Evolutionary conservation across 108 stramenopile species (phyloP).

Genomic region (Nannochloropsis granulata): DNA sequence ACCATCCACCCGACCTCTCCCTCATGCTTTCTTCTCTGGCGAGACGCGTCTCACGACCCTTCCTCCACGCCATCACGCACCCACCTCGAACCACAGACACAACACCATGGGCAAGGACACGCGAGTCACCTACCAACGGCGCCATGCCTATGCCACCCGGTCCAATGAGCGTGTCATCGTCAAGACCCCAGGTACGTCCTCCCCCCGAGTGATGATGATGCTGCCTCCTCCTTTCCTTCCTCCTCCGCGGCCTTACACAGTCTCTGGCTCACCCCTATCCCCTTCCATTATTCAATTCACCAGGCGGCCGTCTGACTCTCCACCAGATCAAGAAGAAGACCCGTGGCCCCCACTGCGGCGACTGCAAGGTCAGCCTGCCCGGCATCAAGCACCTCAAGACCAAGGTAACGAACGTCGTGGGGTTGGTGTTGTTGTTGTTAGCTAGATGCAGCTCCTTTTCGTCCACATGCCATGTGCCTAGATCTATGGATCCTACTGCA

Average conservation of each 20-base stretch:
- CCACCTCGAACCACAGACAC: not conserved
- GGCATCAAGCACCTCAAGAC: conserved; percentile 57
- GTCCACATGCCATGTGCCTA: not conserved
- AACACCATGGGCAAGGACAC: conserved; percentile 50
- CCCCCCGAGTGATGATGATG: not conserved
- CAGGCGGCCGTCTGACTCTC: conserved; percentile 59
- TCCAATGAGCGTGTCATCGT: conserved; percentile 54
- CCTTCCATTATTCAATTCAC: not conserved
- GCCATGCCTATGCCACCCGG: conserved; percentile 85
- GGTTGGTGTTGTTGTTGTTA: not conserved
- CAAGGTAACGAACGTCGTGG: not conserved
- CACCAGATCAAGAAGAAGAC: conserved; percentile 76
- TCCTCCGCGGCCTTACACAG: not conserved
- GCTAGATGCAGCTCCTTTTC: not conserved
- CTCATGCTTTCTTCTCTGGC: not conserved
- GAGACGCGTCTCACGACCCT: not conserved
- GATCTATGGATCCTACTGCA: too few relatives aligned
- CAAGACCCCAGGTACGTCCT: conserved; percentile 60
- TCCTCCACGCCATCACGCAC: not conserved
- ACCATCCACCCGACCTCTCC: not conserved
- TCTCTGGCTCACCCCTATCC: not conserved
- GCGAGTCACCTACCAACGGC: conserved; percentile 77
- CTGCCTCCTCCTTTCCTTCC: too few relatives aligned
- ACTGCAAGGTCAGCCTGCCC: conserved; percentile 61
- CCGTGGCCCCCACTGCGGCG: conserved; percentile 79